Percentiles rank a stretch among this genome's conserved stretches.
Conservation (phyloP, 2,329 filamentous ascomycete species). For the Coccinonectria pachysandricola region DNA sequence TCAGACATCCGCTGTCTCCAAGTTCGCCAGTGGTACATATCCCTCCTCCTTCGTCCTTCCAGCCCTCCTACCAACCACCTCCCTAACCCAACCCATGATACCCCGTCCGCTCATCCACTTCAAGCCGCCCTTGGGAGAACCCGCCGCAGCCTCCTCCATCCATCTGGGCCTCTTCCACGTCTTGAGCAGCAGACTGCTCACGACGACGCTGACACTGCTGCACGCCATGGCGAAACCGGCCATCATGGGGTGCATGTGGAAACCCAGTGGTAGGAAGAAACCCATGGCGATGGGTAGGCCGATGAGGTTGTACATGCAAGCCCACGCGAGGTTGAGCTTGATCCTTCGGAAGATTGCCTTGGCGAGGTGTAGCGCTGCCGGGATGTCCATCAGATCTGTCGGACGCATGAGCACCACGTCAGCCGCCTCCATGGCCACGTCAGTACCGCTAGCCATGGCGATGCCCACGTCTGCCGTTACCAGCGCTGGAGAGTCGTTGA, state of each 20-base stretch:
- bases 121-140: slow-evolving; percentile 42
- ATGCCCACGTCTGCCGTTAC: slow-evolving; percentile 90
- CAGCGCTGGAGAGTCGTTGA: slow-evolving; percentile 94
- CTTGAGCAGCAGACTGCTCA: slow-evolving; percentile 72
- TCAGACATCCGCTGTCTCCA: slow-evolving; percentile 29
- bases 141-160: slow-evolving; percentile 66
- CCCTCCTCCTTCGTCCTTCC: slow-evolving; percentile 38
- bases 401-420: slow-evolving; percentile 93
- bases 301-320: slow-evolving; percentile 83
- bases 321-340: slow-evolving; percentile 87
- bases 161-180: slow-evolving; percentile 76
- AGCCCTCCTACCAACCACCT: slow-evolving; percentile 27
- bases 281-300: slow-evolving; percentile 97
- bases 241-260: slow-evolving; percentile 84
- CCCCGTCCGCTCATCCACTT: slow-evolving; percentile 33
- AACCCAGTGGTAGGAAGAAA: slow-evolving; percentile 80
- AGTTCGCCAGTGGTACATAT: slow-evolving; percentile 48
- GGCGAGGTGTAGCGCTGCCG: slow-evolving; percentile 71
- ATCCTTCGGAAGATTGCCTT: slow-evolving; percentile 83
- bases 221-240: slow-evolving; percentile 90
- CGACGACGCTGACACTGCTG: slow-evolving; percentile 82
- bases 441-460: slow-evolving; percentile 82
- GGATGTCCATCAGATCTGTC: slow-evolving; percentile 86
- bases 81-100: slow-evolving; percentile 31
- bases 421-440: slow-evolving; percentile 95